Base-by-base conservation (phyloP, 148 eudicot species). In the Pouteria glomerata region DNA sequence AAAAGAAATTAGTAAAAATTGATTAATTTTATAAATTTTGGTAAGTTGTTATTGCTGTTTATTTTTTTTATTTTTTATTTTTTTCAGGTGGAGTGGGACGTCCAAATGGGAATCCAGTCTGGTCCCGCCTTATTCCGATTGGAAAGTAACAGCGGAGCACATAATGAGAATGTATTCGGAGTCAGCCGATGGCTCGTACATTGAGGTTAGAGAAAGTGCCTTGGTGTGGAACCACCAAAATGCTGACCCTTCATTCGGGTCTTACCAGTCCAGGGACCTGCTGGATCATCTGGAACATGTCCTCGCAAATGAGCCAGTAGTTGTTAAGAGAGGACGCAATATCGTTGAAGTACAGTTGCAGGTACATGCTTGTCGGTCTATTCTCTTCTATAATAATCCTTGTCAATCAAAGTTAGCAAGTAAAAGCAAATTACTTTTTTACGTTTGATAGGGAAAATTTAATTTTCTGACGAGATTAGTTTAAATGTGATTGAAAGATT, bases 331-430 rank as follows among this genome's bases (percentile, higher is more conserved):
- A 68, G 96, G 96, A 33, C 86, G 81, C 65, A 73, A 86, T 66
- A 90, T 90, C 21, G 90, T 90, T 31, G 96, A 90, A 84, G 96
- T 90, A 24, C 88, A 90, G 74, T 89, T 90, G 26, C 92, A 84
- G 79, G 96, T 87, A 83, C 30, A 66, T 59, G 31, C 23, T 8
- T 24, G 11, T 3, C 60, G 24, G 33, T 55, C 34, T 37, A 57
- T 44, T 51, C 51, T 53, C 45, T 47, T 47, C 56, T 66, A 3
- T 11, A 5, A 24, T 24, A 8, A 2, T 8, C 13, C 60, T 51
- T 24, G 5, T 4, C 27, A n/a, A n/a, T n/a, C n/a, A n/a, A n/a
- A n/a, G n/a, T n/a, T n/a, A n/a, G n/a, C n/a, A n/a, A n/a, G n/a
- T n/a, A n/a, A n/a, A n/a, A n/a, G n/a, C n/a, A n/a, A n/a, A n/a